These are phyloP conservation scores for Begonia loranthoides DNA, from an alignment of 306 rosid species.

Conservation along the genomic window DNA sequence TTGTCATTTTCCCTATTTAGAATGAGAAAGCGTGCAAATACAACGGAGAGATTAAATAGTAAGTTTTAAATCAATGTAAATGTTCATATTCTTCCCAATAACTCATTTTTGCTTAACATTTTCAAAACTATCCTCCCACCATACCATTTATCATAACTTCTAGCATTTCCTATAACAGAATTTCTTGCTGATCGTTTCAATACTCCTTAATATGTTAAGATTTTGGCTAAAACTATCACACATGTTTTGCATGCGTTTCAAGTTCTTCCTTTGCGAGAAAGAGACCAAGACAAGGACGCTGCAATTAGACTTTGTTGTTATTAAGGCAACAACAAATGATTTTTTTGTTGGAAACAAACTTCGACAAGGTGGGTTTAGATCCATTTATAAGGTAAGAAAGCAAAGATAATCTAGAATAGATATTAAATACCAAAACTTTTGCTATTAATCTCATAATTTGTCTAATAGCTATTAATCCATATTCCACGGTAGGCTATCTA, in stretches of 20 bases:
- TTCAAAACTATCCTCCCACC: background rate
- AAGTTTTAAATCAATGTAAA: background rate
- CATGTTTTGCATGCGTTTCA: too few relatives aligned
- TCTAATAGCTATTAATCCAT: too few relatives aligned
- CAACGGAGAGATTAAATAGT: background rate
- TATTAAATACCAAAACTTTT: background rate
- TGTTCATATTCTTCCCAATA: background rate
- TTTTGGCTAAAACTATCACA: too few relatives aligned
- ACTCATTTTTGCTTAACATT: too few relatives aligned
- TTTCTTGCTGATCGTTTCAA: too few relatives aligned
- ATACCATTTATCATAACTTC: background rate
- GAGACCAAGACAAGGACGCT: background rate
- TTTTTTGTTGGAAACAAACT: conserved; percentile 45
- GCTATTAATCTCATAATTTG: background rate
- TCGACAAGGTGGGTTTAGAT: conserved; percentile 74
- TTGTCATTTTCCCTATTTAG: too few relatives aligned
- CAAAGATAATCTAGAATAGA: background rate
- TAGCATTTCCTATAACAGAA: too few relatives aligned
- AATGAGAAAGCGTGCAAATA: background rate
- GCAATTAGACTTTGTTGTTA: conserved; percentile 9
- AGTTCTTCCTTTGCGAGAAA: too few relatives aligned
- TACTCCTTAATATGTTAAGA: too few relatives aligned
- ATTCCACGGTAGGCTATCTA: conserved; percentile 38
- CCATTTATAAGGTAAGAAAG: conserved; percentile 48
- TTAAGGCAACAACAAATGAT: conserved; percentile 35